Evolutionary conservation across 306 rosid genomes (phyloP).

Genomic region (Vigna mungo): DNA sequence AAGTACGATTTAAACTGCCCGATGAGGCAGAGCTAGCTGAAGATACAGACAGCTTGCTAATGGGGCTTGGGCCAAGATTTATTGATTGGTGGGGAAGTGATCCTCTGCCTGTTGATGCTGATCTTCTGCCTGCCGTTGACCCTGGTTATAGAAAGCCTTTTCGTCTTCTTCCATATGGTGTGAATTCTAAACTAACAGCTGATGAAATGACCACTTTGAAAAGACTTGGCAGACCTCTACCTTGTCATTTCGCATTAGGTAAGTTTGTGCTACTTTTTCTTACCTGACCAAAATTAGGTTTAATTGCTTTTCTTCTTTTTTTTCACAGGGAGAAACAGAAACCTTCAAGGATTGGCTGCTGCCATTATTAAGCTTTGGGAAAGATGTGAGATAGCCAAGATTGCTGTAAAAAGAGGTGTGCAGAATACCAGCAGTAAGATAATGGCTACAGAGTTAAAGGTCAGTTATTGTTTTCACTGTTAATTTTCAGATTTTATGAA

Average conservation of each 20-base stretch:
- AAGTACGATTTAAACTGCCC: constrained; percentile 80
- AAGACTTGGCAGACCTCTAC: constrained; percentile 85
- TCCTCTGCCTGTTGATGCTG: constrained; percentile 90
- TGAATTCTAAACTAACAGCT: constrained; percentile 77
- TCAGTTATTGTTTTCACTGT: constrained; percentile 39
- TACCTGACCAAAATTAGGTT: constrained; percentile 25
- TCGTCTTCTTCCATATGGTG: constrained; percentile 97
- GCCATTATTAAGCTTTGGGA: constrained; percentile 90
- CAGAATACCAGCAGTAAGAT: constrained; percentile 83
- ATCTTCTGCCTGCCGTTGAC: constrained; percentile 75
- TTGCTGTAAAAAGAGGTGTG: constrained; percentile 95
- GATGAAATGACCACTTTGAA: constrained; percentile 88
- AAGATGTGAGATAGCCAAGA: constrained; percentile 88
- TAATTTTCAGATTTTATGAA: constrained; percentile 27
- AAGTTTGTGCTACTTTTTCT: constrained; percentile 52
- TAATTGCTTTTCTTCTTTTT: constrained; percentile 32
- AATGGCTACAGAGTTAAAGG: constrained; percentile 96
- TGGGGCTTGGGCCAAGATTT: constrained; percentile 90
- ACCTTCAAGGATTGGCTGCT: constrained; percentile 90
- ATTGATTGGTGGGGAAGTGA: constrained; percentile 98
- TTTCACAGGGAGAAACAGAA: constrained; percentile 79
- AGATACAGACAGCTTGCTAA: constrained; percentile 77
- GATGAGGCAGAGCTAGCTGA: constrained; percentile 79
- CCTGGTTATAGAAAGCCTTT: constrained; percentile 83
- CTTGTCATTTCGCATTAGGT: constrained; percentile 94